Base-by-base conservation (phyloP, 2,329 filamentous ascomycete species). In the Fusarium graminum region DNA sequence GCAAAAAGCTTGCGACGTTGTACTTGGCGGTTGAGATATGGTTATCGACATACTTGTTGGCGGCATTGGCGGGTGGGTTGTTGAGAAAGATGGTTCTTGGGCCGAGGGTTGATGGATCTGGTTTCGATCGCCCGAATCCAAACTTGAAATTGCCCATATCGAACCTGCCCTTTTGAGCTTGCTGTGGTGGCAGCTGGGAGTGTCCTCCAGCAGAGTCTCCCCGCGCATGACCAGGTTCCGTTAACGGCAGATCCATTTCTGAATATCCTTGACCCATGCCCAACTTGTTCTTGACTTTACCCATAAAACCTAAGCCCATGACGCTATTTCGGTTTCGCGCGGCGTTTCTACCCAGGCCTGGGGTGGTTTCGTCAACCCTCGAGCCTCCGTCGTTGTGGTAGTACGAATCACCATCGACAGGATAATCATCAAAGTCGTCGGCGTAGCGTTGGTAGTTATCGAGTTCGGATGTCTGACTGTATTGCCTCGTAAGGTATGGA, bases 11-110 rank as follows among this genome's bases (percentile, higher is more conserved):
- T 53, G 92, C 85, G 74, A 93, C 73, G 78, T 98, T 99, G 86
- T 99, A 99, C 80, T 99, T 99, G 66, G 95, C 91, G 7, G 95
- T 99, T 40, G 94, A 98, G 65, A 99, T 91, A 78, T 98, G 93
- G 76, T 99, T 99, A 85, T 97, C 92, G 76, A 94, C 87, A 78
- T 95, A 98, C 78, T 94, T 97, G 82, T 94, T 94, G 49, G 84
- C 85, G 42, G 90, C 86, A 77, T 99, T 99, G 52, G 94, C 94
- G 4, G 94, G 93, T 6, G 94, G 91, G 75, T 99, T 98, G 85
- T 99, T 99, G 75, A 99, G 87, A 76, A 96, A 89, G 76, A 99
- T 98, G 71, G 97, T 88, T 68, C 95, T 88, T 41, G 95, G 95
- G 12, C 95, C 95, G 29, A 98, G 83, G 7, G 92, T 96, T 41